Conservation (phyloP, 345 rosid genomes). For the thale cress (Arabidopsis thaliana) region TAIR10.1 NC_003075.7:8557501-8558000, state of each 20-base stretch:
- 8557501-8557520: slow-evolving; percentile 65
- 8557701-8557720: slow-evolving; percentile 67
- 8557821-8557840: slow-evolving; percentile 30
- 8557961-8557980: slow-evolving; percentile 51
- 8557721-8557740: slow-evolving; percentile 63
- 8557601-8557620: slow-evolving; percentile 3
- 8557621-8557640: slow-evolving; percentile 32
- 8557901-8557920: slow-evolving; percentile 74
- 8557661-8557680: slow-evolving; percentile 80
- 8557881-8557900: slow-evolving; percentile 56
- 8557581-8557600: slow-evolving; percentile 31
- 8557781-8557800: not conserved
- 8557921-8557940: slow-evolving; percentile 58
- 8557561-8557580: slow-evolving; percentile 86
- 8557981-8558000: slow-evolving; percentile 49
- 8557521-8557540: slow-evolving; percentile 64
- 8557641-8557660: slow-evolving; percentile 58
- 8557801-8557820: slow-evolving; percentile 21
- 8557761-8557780: slow-evolving; percentile 52
- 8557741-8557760: slow-evolving; percentile 78
- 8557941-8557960: slow-evolving; percentile 70
- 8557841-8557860: slow-evolving; percentile 21
- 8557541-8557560: slow-evolving; percentile 77
- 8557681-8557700: slow-evolving; percentile 57
- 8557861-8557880: slow-evolving; percentile 39